Conservation (phyloP, 345 rosid species). For the Aegle marmelos region DNA sequence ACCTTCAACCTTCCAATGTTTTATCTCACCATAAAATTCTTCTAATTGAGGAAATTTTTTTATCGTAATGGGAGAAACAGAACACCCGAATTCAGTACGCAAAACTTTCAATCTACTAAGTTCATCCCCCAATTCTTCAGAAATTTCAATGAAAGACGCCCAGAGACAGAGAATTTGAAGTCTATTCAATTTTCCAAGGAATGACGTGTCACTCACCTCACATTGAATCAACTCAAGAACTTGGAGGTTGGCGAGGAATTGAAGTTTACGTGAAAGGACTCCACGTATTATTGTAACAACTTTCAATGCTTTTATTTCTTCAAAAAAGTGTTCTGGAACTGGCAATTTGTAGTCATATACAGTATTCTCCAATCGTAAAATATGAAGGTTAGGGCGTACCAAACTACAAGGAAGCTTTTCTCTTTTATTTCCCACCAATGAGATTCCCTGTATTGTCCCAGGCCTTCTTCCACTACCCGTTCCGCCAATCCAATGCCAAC, state of each 20-base stretch:
- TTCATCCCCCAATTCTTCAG: not conserved
- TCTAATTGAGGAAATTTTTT: not conserved
- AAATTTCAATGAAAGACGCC: not conserved
- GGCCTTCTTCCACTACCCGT: not conserved
- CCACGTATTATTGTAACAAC: not conserved
- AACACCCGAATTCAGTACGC: no score
- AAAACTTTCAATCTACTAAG: not conserved
- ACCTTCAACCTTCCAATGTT: not conserved
- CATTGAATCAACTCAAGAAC: not conserved
- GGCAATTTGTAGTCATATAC: no score
- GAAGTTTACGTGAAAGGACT: not conserved
- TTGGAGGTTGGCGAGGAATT: not conserved
- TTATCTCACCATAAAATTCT: fast-evolving
- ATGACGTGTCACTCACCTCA: not conserved
- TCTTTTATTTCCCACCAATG: not conserved
- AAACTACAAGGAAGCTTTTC: not conserved
- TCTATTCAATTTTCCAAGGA: not conserved
- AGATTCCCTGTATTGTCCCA: not conserved
- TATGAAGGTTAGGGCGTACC: constrained; percentile 3
- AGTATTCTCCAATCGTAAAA: not conserved
- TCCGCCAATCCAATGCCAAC: not conserved
- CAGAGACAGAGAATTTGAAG: not conserved
- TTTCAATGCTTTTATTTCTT: not conserved
- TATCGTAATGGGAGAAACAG: no score
- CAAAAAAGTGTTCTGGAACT: no score